Percentiles rank a stretch among this genome's conserved stretches.
These are phyloP conservation scores for Boletus coccyginus DNA, from an alignment of 768 basidiomycete genomes.

Conservation along the genomic window DNA sequence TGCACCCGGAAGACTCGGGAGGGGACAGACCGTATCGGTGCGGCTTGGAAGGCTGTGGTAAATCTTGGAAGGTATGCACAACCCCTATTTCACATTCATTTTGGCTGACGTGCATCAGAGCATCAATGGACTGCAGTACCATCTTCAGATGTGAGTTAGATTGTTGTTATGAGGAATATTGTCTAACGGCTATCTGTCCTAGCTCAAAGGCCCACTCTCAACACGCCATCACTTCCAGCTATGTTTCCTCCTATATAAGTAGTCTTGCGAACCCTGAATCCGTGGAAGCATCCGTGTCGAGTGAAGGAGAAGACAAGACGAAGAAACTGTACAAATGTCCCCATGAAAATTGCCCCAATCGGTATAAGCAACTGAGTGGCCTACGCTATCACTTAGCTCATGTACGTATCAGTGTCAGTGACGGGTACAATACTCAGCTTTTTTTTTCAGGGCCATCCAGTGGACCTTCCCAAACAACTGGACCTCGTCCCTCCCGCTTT, in stretches of 20 bases:
- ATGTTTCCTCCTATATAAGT: slow-evolving; percentile 24
- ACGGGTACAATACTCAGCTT: not conserved
- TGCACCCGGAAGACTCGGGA: slow-evolving; percentile 35
- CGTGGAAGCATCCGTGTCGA: slow-evolving; percentile 22
- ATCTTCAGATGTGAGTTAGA: slow-evolving; percentile 71
- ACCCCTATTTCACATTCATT: not conserved
- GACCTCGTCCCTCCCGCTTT: slow-evolving; percentile 65
- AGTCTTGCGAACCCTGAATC: slow-evolving; percentile 25
- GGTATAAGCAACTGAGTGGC: slow-evolving; percentile 80
- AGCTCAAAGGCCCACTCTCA: slow-evolving; percentile 81
- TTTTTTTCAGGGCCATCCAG: slow-evolving; percentile 59
- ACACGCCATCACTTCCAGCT: slow-evolving; percentile 43
- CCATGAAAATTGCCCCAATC: slow-evolving; percentile 64
- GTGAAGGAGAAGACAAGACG: slow-evolving; percentile 39
- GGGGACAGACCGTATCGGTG: slow-evolving; percentile 64
- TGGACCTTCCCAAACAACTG: slow-evolving; percentile 64
- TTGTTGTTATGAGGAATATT: not conserved
- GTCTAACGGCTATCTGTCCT: slow-evolving; percentile 4
- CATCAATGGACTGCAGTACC: slow-evolving; percentile 85
- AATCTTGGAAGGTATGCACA: slow-evolving; percentile 74
- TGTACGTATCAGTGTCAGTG: slow-evolving; percentile 41
- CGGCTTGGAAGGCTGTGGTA: slow-evolving; percentile 70
- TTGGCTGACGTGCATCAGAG: slow-evolving; percentile 44
- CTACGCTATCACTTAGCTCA: slow-evolving; percentile 77
- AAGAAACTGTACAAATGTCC: slow-evolving; percentile 57